A percentile compares a stretch with the other conserved stretches of the same genome.
These are phyloP conservation scores for Infundibulicybe gibba DNA, from an alignment of 768 basidiomycete species.

Conservation along the genomic window DNA sequence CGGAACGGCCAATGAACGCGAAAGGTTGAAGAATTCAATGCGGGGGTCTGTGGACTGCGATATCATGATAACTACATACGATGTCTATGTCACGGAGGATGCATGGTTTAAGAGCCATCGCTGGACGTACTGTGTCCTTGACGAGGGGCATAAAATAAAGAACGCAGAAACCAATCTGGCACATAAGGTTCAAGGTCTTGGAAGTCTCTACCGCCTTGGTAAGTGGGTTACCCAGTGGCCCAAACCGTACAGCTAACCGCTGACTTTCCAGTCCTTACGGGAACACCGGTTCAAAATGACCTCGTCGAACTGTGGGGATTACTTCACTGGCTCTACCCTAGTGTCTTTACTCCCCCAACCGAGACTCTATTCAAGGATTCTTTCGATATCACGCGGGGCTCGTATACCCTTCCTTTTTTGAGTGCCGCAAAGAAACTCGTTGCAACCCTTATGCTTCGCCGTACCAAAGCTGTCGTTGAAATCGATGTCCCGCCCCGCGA, in stretches of 20 bases:
- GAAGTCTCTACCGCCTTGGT: conserved; percentile 57
- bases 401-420: conserved; percentile 47
- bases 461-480: conserved; percentile 50
- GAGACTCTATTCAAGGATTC: conserved; percentile 46
- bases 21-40: conserved; percentile 45
- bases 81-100: conserved; percentile 54
- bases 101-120: conserved; percentile 56
- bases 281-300: conserved; percentile 73
- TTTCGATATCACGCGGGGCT: conserved; percentile 51
- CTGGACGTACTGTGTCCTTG: conserved; percentile 59
- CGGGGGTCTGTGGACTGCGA: conserved; percentile 40
- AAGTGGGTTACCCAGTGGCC: conserved; percentile 1
- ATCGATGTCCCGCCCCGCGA: conserved; percentile 50
- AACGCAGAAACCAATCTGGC: conserved; percentile 56
- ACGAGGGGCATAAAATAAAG: conserved; percentile 74
- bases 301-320: conserved; percentile 54
- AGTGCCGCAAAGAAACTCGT: conserved; percentile 46
- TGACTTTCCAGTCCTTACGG: conserved; percentile 51
- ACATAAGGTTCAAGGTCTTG: conserved; percentile 50
- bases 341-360: conserved; percentile 45
- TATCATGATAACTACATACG: conserved; percentile 69
- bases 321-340: conserved; percentile 53
- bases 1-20: conserved; percentile 49
- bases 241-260: background rate
- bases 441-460: conserved; percentile 51